Conservation (phyloP, 495 filamentous ascomycete genomes). For the Talaromyces thailandensis region DNA sequence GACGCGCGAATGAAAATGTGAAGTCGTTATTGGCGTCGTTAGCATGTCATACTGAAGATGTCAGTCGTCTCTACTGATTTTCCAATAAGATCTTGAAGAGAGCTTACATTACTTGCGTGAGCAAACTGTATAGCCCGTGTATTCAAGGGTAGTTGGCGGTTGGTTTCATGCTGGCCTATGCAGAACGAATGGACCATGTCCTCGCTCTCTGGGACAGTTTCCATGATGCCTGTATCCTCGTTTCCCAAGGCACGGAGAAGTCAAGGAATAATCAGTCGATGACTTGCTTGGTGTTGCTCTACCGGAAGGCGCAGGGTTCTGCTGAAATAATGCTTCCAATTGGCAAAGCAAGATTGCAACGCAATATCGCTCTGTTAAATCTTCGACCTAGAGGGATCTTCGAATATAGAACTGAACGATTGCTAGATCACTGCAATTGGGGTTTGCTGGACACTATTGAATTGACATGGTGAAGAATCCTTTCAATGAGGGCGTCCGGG, state of each 20-base stretch:
- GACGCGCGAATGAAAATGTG: conserved; percentile 71
- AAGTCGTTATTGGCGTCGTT: conserved; percentile 79
- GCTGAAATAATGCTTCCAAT: background rate
- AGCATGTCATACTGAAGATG: conserved; percentile 77
- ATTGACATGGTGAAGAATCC: background rate
- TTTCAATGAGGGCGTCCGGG: background rate
- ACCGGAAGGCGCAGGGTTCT: conserved; percentile 1
- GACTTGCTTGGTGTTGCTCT: conserved; percentile 4
- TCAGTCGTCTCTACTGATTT: background rate
- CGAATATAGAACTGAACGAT: conserved; percentile 4
- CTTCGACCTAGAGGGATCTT: background rate
- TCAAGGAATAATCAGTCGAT: background rate
- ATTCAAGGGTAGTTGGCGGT: conserved; percentile 50
- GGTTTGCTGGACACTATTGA: background rate
- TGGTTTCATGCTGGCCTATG: conserved; percentile 76
- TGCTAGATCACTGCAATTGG: background rate
- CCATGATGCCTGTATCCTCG: conserved; percentile 24
- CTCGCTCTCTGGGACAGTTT: conserved; percentile 35
- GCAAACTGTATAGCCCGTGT: conserved; percentile 56
- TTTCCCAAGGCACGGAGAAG: background rate
- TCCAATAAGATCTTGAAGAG: background rate
- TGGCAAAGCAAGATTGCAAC: background rate
- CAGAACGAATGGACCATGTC: conserved; percentile 59
- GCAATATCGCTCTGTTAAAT: background rate
- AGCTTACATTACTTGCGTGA: conserved; percentile 46